These are phyloP conservation scores for Tetrahymena borealis DNA, from an alignment of 73 alveolate species.

Conservation along the genomic window DNA sequence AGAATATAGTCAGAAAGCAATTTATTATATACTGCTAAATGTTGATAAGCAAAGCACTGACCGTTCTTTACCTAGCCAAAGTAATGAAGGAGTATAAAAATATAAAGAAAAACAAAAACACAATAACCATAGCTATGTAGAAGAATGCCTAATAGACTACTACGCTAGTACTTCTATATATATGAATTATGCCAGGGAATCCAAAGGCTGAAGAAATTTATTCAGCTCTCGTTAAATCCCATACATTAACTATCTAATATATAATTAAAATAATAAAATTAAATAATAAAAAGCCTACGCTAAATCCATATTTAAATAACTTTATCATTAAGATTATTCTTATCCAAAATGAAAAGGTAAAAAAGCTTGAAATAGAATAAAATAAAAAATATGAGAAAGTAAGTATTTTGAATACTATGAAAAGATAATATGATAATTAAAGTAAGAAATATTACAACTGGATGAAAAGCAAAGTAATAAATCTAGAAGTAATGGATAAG, in stretches of 20 bases:
- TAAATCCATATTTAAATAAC: too few species aligned
- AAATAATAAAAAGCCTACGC: too few species aligned
- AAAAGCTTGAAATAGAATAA: not conserved
- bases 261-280: too few species aligned
- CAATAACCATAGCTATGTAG: not conserved
- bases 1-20: not conserved
- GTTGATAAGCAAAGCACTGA: not conserved
- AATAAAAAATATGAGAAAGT: not conserved
- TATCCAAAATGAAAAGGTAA: too few species aligned
- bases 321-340: too few species aligned
- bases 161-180: not conserved
- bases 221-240: not conserved
- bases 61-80: not conserved
- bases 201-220: not conserved
- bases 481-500: not conserved
- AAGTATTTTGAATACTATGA: not conserved
- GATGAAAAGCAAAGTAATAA: not conserved
- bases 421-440: not conserved
- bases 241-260: not conserved
- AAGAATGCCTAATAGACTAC: not conserved
- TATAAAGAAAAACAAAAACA: not conserved
- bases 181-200: not conserved
- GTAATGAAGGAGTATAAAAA: not conserved
- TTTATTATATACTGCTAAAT: not conserved
- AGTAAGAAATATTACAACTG: not conserved